Evolutionary conservation across 2,329 filamentous ascomycete genomes (phyloP).

Genomic region (Sphaerulina musiva): DNA sequence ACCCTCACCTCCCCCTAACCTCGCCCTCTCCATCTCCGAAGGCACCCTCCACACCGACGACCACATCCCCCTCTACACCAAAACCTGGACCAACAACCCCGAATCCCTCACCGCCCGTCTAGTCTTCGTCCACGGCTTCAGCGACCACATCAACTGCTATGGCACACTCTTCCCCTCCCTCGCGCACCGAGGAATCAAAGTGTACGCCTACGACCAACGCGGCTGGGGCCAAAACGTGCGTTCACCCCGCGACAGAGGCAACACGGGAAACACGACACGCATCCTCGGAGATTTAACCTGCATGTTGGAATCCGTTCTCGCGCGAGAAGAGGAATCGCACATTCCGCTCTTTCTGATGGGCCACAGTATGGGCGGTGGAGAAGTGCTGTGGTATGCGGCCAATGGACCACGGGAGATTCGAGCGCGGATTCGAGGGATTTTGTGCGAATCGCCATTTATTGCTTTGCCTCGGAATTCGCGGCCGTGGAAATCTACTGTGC

Average conservation of each 20-base stretch:
- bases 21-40: no score
- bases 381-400: slow-evolving; percentile 58
- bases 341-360: slow-evolving; percentile 75
- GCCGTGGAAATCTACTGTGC: slow-evolving; percentile 58
- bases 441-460: slow-evolving; percentile 74
- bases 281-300: slow-evolving; percentile 74
- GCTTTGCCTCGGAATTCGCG: slow-evolving; percentile 60
- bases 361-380: slow-evolving; percentile 83
- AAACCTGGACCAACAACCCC: slow-evolving; percentile 48
- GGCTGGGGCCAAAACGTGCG: slow-evolving; percentile 76
- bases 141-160: slow-evolving; percentile 74
- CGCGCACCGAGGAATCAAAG: slow-evolving; percentile 64
- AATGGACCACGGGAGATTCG: slow-evolving; percentile 48
- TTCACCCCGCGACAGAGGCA: slow-evolving; percentile 51
- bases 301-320: slow-evolving; percentile 51
- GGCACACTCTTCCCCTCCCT: slow-evolving; percentile 65
- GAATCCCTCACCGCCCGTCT: slow-evolving; percentile 57
- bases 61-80: slow-evolving; percentile 52
- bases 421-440: slow-evolving; percentile 60
- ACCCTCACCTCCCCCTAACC: slow-evolving; percentile 32
- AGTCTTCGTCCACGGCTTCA: slow-evolving; percentile 83
- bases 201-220: slow-evolving; percentile 74
- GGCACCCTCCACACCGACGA: slow-evolving; percentile 48
- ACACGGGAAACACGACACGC: slow-evolving; percentile 64
- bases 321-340: slow-evolving; percentile 9